phyloP scores from a whole-genome alignment of 176 grass and related monocot species.

The Zoysia pacifica region DNA sequence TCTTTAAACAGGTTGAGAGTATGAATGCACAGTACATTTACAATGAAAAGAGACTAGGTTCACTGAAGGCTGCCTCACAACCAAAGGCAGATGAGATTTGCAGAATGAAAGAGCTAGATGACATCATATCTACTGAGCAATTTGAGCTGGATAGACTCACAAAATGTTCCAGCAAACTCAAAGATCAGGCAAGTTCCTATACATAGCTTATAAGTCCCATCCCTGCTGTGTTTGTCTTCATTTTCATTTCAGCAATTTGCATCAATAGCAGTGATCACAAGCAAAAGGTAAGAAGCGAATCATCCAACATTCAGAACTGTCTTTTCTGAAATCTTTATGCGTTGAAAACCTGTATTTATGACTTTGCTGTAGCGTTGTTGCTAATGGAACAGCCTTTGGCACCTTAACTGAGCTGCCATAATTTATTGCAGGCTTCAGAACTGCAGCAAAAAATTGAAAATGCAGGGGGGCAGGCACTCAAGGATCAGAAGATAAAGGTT shows the following conservation, averaged over 20 bases:
- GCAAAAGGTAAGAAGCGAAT: slow-evolving; percentile 8
- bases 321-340: background rate
- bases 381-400: slow-evolving; percentile 8
- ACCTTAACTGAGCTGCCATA: slow-evolving; percentile 11
- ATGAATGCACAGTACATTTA: slow-evolving; percentile 73
- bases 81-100: slow-evolving; percentile 71
- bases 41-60: slow-evolving; percentile 72
- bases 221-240: background rate
- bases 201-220: slow-evolving; percentile 21
- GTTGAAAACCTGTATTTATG: slow-evolving; percentile 27
- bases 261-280: background rate
- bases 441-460: slow-evolving; percentile 98
- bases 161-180: slow-evolving; percentile 85
- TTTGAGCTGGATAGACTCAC: slow-evolving; percentile 66
- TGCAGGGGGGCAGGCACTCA: slow-evolving; percentile 74
- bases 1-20: slow-evolving; percentile 69
- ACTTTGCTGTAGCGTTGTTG: background rate
- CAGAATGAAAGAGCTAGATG: slow-evolving; percentile 70
- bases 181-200: slow-evolving; percentile 66
- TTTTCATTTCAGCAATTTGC: background rate
- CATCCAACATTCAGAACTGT: background rate
- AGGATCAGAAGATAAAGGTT: slow-evolving; percentile 94
- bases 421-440: slow-evolving; percentile 66
- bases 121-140: slow-evolving; percentile 62
- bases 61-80: slow-evolving; percentile 68